These are phyloP conservation scores for Quercus phellos DNA, from an alignment of 331 rosid species.

Conservation along the genomic window DNA sequence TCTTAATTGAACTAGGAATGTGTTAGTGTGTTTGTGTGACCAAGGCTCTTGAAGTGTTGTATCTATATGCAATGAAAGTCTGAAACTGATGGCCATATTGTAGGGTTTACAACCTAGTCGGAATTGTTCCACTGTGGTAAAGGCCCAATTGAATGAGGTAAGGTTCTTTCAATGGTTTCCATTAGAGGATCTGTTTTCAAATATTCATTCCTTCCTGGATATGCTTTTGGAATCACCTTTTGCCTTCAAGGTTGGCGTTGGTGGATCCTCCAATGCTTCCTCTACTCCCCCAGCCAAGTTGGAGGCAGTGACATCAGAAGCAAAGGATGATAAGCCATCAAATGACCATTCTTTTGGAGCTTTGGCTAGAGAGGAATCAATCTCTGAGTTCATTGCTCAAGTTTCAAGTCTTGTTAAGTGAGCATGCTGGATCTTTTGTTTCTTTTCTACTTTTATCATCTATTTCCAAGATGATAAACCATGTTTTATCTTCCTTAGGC, in stretches of 20 bases:
- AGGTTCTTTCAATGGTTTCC: constrained; percentile 10
- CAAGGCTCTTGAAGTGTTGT: not conserved
- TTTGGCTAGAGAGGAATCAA: constrained; percentile 56
- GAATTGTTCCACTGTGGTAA: constrained; percentile 28
- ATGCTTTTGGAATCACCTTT: constrained; percentile 34
- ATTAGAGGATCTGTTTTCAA: constrained; percentile 25
- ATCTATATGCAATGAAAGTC: not conserved
- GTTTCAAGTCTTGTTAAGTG: constrained; percentile 72
- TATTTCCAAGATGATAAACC: not conserved
- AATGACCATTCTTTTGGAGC: constrained; percentile 26
- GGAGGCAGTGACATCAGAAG: constrained; percentile 24
- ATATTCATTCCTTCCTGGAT: constrained; percentile 25
- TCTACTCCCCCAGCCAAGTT: constrained; percentile 33
- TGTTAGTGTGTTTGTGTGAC: no score
- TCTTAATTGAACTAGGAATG: no score
- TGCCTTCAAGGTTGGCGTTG: constrained; percentile 55
- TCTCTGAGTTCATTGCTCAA: constrained; percentile 58
- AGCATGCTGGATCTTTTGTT: constrained; percentile 19
- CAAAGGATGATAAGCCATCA: constrained; percentile 26
- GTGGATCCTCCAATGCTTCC: constrained; percentile 40
- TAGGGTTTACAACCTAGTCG: constrained; percentile 37
- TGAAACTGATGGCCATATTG: not conserved
- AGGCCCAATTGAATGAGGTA: constrained; percentile 58
- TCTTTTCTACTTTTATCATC: not conserved
- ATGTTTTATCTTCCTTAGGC: constrained; percentile 37